Percentiles rank a stretch among this genome's conserved stretches.
Evolutionary conservation across 1,139 yeast genomes (phyloP).

Genomic region (Diutina pseudorugosa): DNA sequence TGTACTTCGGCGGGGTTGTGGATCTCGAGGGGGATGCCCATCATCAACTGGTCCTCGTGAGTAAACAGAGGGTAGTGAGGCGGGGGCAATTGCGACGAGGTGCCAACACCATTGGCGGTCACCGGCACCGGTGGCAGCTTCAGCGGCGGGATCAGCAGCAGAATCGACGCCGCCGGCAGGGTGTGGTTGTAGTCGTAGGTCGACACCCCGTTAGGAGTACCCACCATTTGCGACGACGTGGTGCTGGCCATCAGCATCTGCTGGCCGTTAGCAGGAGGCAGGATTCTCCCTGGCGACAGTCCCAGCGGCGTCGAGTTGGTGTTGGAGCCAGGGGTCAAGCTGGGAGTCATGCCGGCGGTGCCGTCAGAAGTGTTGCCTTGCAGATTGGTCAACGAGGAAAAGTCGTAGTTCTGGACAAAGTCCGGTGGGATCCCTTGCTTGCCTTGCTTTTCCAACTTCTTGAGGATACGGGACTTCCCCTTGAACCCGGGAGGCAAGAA

Average conservation of each 20-base stretch:
- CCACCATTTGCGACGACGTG: not conserved
- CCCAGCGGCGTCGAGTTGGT: not conserved
- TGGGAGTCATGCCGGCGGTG: not conserved
- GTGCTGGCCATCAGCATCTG: not conserved
- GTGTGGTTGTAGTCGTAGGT: not conserved
- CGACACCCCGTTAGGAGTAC: not conserved
- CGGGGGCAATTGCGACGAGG: not conserved
- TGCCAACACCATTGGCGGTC: not conserved
- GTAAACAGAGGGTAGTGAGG: not conserved
- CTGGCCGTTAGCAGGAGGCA: not conserved
- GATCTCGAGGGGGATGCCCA: not conserved
- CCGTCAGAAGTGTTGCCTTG: not conserved
- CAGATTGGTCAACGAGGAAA: not conserved
- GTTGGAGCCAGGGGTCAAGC: not conserved
- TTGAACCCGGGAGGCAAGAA: conserved; percentile 43
- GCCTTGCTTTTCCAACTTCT: conserved; percentile 25
- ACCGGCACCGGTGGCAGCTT: not conserved
- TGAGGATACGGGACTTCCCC: conserved; percentile 37
- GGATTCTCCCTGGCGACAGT: not conserved
- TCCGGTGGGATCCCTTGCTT: conserved; percentile 1
- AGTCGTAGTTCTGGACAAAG: not conserved
- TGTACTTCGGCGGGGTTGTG: not conserved
- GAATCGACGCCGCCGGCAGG: not conserved
- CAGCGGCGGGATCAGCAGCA: conserved; percentile 3
- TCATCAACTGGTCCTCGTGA: not conserved